A percentile compares a stretch with the other conserved stretches of the same genome.
Evolutionary conservation across 768 basidiomycete genomes (phyloP).

Genomic region (Xerocomellus intermedius): DNA sequence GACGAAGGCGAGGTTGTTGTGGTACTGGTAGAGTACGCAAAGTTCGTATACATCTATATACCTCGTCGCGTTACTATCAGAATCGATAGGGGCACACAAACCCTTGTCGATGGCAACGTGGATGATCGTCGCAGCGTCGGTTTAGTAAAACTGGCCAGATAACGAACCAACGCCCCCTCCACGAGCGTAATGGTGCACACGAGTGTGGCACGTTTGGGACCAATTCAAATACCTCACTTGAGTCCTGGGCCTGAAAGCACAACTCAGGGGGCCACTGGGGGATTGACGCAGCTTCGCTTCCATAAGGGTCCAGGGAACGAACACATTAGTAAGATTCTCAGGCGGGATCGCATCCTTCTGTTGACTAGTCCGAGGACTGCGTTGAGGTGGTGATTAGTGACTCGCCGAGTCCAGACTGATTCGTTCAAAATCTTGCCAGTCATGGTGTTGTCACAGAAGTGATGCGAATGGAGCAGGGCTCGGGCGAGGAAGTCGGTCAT

Average conservation of each 20-base stretch:
- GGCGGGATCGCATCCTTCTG: no score
- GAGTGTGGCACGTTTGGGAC: no score
- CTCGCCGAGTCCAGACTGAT: background rate
- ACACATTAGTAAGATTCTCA: constrained; percentile 30
- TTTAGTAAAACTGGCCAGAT: background rate
- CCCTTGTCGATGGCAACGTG: constrained; percentile 41
- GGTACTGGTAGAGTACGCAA: constrained; percentile 25
- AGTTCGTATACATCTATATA: background rate
- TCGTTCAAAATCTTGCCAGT: background rate
- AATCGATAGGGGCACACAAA: background rate
- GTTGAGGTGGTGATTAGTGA: background rate
- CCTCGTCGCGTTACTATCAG: background rate
- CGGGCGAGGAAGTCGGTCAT: no score
- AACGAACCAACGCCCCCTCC: background rate
- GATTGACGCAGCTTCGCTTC: no score
- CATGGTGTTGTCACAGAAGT: no score
- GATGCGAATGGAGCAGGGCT: no score
- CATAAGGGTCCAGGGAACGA: no score
- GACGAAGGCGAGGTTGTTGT: constrained; percentile 56
- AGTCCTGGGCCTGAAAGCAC: background rate
- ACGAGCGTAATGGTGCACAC: background rate
- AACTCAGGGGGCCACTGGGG: no score
- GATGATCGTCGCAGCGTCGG: constrained; percentile 30
- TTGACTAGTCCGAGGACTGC: background rate
- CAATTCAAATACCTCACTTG: background rate